Evolutionary conservation across 208 protist genomes (phyloP).

Genomic region (Tritrichomonas foetus): DNA sequence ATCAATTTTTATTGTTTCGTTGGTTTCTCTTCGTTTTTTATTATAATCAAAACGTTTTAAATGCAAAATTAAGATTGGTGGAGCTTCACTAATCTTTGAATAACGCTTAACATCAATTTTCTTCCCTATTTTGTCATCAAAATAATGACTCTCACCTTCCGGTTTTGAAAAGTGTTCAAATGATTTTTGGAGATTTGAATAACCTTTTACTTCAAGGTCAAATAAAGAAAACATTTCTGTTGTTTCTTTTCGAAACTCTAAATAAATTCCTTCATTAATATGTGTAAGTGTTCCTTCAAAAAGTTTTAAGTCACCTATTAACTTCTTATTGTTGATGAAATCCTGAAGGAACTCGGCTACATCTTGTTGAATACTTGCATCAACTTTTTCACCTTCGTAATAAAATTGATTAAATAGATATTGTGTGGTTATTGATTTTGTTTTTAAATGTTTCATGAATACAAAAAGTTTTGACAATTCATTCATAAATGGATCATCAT

Average conservation of each 20-base stretch:
- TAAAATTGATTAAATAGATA: not conserved
- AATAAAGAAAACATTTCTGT: not conserved
- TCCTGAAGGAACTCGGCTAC: not conserved
- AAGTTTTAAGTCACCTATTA: too few species aligned
- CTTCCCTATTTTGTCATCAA: not conserved
- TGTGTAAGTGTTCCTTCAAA: not conserved
- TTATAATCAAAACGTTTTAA: slow-evolving; percentile 1
- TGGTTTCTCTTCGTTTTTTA: not conserved
- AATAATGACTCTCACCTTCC: not conserved
- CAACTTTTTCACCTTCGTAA: not conserved
- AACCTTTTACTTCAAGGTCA: not conserved
- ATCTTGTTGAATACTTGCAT: not conserved
- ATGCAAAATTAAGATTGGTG: not conserved
- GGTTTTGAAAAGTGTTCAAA: not conserved
- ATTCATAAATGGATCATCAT: too few species aligned
- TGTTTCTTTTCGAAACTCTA: not conserved
- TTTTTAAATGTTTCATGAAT: not conserved
- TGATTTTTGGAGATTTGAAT: not conserved
- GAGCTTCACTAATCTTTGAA: not conserved
- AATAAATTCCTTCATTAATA: not conserved
- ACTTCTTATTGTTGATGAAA: not conserved
- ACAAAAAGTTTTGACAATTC: not conserved
- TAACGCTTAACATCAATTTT: not conserved
- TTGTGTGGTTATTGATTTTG: not conserved
- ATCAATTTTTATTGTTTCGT: not conserved